Conservation (phyloP, 1,284 basidiomycete species). For the Pterulicium gracile region DNA sequence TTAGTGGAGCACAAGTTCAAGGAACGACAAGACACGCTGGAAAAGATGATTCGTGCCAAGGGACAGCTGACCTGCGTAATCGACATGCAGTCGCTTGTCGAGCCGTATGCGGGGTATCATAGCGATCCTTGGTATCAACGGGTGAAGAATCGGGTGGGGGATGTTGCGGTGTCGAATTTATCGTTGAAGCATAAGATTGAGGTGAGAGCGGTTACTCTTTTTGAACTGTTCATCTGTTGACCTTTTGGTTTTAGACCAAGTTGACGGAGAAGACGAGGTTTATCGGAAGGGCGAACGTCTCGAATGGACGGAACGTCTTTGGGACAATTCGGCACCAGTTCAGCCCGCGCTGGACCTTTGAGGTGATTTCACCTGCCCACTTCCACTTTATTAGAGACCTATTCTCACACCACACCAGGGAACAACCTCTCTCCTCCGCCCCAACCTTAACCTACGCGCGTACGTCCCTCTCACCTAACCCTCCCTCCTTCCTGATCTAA, state of each 20-base stretch:
- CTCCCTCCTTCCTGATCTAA: not conserved
- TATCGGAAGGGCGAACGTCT: slow-evolving; percentile 13
- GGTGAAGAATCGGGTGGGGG: slow-evolving; percentile 23
- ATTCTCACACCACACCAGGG: slow-evolving; percentile 15
- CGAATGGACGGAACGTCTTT: slow-evolving; percentile 30
- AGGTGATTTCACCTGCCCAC: slow-evolving; percentile 24
- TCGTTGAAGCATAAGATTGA: slow-evolving; percentile 26
- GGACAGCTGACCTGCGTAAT: slow-evolving; percentile 34
- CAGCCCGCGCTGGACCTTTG: slow-evolving; percentile 39
- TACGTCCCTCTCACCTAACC: not conserved
- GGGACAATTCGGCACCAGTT: slow-evolving; percentile 57
- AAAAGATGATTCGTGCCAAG: slow-evolving; percentile 35
- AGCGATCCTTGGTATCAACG: slow-evolving; percentile 16
- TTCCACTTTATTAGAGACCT: slow-evolving; percentile 1
- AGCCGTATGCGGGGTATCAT: slow-evolving; percentile 14
- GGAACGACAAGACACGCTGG: slow-evolving; percentile 31
- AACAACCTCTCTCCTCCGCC: slow-evolving; percentile 17
- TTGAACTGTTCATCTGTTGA: slow-evolving; percentile 10
- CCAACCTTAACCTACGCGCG: slow-evolving; percentile 16
- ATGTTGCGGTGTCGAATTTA: slow-evolving; percentile 22
- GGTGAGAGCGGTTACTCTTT: slow-evolving; percentile 19
- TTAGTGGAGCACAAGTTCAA: slow-evolving; percentile 31
- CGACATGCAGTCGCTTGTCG: slow-evolving; percentile 38
- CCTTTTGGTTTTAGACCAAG: slow-evolving; percentile 23
- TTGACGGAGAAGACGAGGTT: slow-evolving; percentile 27